These are phyloP conservation scores for Neonectria hederae DNA, from an alignment of 2,329 filamentous ascomycete genomes.

Conservation along the genomic window DNA sequence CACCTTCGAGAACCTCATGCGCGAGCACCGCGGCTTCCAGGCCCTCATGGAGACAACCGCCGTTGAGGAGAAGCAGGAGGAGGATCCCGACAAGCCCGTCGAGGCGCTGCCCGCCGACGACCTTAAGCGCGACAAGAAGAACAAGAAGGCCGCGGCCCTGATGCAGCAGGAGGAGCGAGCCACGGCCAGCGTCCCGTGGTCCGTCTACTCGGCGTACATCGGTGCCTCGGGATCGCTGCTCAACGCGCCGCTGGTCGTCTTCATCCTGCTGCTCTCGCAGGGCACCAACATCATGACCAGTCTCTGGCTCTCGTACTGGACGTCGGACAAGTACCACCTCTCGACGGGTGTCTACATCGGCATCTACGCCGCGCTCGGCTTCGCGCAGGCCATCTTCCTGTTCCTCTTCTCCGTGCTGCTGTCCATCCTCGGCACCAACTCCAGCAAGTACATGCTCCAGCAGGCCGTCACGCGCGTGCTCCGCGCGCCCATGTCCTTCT, in stretches of 20 bases:
- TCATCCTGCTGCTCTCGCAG: slow-evolving; percentile 76
- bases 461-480: slow-evolving; percentile 80
- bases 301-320: slow-evolving; percentile 96
- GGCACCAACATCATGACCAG: slow-evolving; percentile 88
- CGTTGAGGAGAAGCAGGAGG: slow-evolving; percentile 69
- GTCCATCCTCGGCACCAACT: slow-evolving; percentile 80
- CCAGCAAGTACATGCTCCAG: slow-evolving; percentile 84
- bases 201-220: slow-evolving; percentile 81
- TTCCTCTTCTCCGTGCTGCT: slow-evolving; percentile 84
- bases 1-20: slow-evolving; percentile 90
- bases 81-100: slow-evolving; percentile 57
- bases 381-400: slow-evolving; percentile 75
- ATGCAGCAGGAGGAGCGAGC: slow-evolving; percentile 81
- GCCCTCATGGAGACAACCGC: slow-evolving; percentile 87
- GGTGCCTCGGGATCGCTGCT: slow-evolving; percentile 76
- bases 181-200: slow-evolving; percentile 80
- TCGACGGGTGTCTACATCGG: slow-evolving; percentile 77
- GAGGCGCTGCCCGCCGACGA: slow-evolving; percentile 50
- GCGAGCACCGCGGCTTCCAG: slow-evolving; percentile 78
- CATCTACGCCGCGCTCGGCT: slow-evolving; percentile 76
- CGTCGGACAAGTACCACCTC: slow-evolving; percentile 77
- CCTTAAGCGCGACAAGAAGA: slow-evolving; percentile 62
- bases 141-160: slow-evolving; percentile 67
- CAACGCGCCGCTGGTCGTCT: slow-evolving; percentile 70
- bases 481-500: slow-evolving; percentile 86